Conservation (phyloP, 2,329 filamentous ascomycete genomes). For the Apiospora rasikravindrae region DNA sequence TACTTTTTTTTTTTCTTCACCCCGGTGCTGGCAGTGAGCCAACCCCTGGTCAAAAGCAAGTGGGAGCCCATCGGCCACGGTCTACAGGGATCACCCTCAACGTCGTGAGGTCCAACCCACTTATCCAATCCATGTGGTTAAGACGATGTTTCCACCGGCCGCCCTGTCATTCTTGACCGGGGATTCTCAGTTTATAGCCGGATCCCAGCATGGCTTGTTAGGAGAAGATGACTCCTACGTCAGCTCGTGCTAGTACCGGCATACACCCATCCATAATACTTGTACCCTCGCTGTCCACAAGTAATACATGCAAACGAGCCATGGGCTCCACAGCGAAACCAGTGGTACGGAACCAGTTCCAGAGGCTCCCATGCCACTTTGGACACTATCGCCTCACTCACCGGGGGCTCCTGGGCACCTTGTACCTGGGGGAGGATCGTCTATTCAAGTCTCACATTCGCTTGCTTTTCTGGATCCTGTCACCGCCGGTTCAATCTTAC, state of each 20-base stretch:
- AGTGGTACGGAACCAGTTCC: slow-evolving; percentile 19
- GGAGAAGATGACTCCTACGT: slow-evolving; percentile 21
- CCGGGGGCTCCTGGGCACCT: slow-evolving; percentile 16
- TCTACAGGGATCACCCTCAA: slow-evolving; percentile 19
- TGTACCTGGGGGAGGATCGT: slow-evolving; percentile 19
- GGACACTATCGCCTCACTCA: slow-evolving; percentile 19
- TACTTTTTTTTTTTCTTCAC: slow-evolving; percentile 9
- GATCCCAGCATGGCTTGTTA: slow-evolving; percentile 18
- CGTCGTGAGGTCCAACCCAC: slow-evolving; percentile 15
- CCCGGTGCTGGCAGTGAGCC: slow-evolving; percentile 11
- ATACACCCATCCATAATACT: slow-evolving; percentile 16
- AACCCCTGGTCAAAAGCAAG: slow-evolving; percentile 21
- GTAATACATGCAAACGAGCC: slow-evolving; percentile 17
- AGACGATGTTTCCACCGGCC: slow-evolving; percentile 19
- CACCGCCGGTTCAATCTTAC: slow-evolving; percentile 20
- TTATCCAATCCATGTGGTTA: slow-evolving; percentile 20
- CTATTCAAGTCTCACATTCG: slow-evolving; percentile 20
- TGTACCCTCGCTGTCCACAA: slow-evolving; percentile 18
- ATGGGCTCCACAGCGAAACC: slow-evolving; percentile 19
- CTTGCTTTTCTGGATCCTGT: slow-evolving; percentile 21
- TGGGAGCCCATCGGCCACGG: slow-evolving; percentile 19
- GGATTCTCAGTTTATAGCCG: slow-evolving; percentile 17
- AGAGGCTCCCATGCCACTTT: slow-evolving; percentile 16
- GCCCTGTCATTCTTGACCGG: slow-evolving; percentile 21
- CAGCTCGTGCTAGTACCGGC: slow-evolving; percentile 19